Conservation (phyloP, 108 stramenopile species). For the Nitzschia palea region DNA sequence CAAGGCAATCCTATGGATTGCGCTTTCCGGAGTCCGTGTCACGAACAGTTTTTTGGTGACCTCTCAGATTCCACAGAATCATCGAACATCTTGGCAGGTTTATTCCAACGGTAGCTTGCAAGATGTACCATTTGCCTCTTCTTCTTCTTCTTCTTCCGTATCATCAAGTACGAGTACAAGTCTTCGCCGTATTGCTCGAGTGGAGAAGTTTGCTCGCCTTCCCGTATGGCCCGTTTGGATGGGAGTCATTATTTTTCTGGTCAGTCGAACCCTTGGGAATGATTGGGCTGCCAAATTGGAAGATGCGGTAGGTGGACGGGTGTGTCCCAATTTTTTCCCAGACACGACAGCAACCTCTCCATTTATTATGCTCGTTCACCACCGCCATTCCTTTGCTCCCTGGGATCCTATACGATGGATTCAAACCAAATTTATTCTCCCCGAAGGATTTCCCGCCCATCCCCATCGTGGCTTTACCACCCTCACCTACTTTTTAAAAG, state of each 20-base stretch:
- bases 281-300: constrained; percentile 53
- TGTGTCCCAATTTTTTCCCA: constrained; percentile 79
- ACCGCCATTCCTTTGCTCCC: constrained; percentile 71
- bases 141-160: too few species aligned
- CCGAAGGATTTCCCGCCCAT: constrained; percentile 89
- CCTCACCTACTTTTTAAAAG: constrained; percentile 73
- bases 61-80: too few species aligned
- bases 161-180: too few species aligned
- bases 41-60: too few species aligned
- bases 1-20: too few species aligned
- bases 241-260: constrained; percentile 63
- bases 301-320: constrained; percentile 61
- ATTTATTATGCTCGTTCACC: constrained; percentile 85
- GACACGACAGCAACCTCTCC: constrained; percentile 52
- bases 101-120: too few species aligned
- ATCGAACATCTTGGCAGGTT: too few species aligned
- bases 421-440: constrained; percentile 54
- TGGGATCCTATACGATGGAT: constrained; percentile 72
- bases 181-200: constrained; percentile 30
- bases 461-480: constrained; percentile 88
- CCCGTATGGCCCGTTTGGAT: constrained; percentile 84
- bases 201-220: constrained; percentile 62
- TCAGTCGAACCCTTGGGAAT: constrained; percentile 51
- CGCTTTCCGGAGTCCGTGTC: too few species aligned
- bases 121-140: too few species aligned